Base-by-base conservation (phyloP, 768 basidiomycete species). In the Auriscalpium microsporum region DNA sequence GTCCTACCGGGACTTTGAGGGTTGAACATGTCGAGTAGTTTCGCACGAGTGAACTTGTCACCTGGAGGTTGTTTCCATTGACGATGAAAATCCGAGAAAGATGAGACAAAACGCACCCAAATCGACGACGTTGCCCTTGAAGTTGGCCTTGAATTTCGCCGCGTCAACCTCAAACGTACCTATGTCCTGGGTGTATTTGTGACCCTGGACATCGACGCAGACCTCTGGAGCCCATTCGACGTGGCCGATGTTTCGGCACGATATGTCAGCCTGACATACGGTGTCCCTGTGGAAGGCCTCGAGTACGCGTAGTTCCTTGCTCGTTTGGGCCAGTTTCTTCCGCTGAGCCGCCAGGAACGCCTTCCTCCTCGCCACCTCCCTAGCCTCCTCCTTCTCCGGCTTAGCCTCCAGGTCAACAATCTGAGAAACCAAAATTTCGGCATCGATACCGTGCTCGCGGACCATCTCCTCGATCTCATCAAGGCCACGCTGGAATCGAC, bases 61-160 rank as follows among this genome's bases (percentile, higher is more conserved):
- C 5, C 52, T 53, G 52, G 45, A 45, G 52, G 52, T 53, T 28
- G 38, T 53, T 53, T 53, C 23, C 38, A 49, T 55, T 68, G 46
- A 19, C 17, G 47, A 53, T 33, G 17, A 60, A 64, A 65, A 23
- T 58, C 60, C 48, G 55, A 52, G 58, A 59, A 50, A 62, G 55
- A 63, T 48, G 56, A 62, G 53, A 21, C 53, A 59, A 62, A 62
- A 64, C 58, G 57, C 63, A 71, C 70, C 69, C 11, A 71, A 42
- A 40, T 68, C 55, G 52, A 71, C 62, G 44, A 64, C 48, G 47
- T 70, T 71, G 48, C 68, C 65, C 59, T 63, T 54, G 58, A 71
- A 71, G n/a, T 53, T n/a, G 37, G 57, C 55, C 67, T 64, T 57
- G 56, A 67, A 54, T 68, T 60, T 71, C 52, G 36, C 53, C 45